Base-by-base conservation (phyloP, 2,329 filamentous ascomycete genomes). In the Epichloe gansuensis region DNA sequence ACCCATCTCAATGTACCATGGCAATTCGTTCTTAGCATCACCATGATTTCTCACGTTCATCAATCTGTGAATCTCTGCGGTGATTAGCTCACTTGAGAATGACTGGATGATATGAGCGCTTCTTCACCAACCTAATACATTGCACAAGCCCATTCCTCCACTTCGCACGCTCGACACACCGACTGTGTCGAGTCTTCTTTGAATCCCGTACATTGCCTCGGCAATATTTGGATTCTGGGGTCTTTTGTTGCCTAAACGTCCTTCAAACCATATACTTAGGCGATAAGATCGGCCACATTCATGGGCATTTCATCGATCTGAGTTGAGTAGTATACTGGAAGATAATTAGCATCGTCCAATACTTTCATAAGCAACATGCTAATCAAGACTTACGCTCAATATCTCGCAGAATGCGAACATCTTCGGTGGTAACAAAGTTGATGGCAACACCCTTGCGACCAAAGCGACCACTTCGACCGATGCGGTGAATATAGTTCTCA, bases 401-500 rank as follows among this genome's bases (percentile, higher is more conserved):
- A 68, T 98, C 93, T 60, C 93, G 83, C 63, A 98, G 78, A 67
- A 98, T 98, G 67, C 93, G 86, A 55, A 98, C 93, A 68, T 98
- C 93, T 63, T 98, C 93, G 65, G 88, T 94, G 3, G 93, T 98
- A 60, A 98, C 93, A 66, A 98, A 98, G 76, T 98, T 98, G 78
- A 98, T 98, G 39, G 93, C 93, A 59, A 98, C 93, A 79, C 93
- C 93, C 77, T 98, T 98, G 64, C 93, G 83, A 63, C 93, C 93
- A 64, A 98, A 98, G 61, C 93, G 83, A 62, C 93, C 93, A 67
- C 88, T 93, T 67, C 93, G 84, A 67, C 93, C 93, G 63, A 98
- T 98, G 62, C 93, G 86, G 76, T 98, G 93, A 70, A 98, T 97
- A 72, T 98, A 98, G 75, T 98, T 98, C 74, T 98, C 93, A 78